These are phyloP conservation scores for Daedaleopsis sinensis DNA, from an alignment of 768 basidiomycete species.

Conservation along the genomic window DNA sequence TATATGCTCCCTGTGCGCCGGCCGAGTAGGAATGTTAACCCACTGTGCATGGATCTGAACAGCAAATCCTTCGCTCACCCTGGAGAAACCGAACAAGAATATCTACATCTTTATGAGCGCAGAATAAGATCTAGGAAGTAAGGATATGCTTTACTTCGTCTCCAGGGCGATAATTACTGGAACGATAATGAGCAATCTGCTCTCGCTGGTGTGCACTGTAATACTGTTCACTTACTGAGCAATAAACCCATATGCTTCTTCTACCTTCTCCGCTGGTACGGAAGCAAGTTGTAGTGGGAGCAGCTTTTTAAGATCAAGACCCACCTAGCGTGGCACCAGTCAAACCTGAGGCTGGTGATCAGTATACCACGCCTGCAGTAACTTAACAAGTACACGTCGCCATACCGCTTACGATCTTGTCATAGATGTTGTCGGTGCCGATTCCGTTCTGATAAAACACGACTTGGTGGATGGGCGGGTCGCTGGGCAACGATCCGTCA, in stretches of 20 bases:
- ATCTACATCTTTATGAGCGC: conserved; percentile 45
- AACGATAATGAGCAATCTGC: not conserved
- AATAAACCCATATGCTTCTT: conserved; percentile 81
- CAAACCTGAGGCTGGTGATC: conserved; percentile 45
- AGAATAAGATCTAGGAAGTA: not conserved
- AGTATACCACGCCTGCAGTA: not conserved
- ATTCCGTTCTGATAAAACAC: conserved; percentile 43
- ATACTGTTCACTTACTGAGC: conserved; percentile 57
- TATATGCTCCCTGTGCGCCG: conserved; percentile 65
- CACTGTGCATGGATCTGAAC: not conserved
- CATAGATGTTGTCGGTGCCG: conserved; percentile 58
- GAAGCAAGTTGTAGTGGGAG: not conserved
- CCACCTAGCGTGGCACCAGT: conserved; percentile 65
- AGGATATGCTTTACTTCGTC: conserved; percentile 57
- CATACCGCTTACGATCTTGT: conserved; percentile 62
- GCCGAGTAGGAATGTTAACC: not conserved
- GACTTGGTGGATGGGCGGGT: conserved; percentile 33
- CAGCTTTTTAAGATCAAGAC: not conserved
- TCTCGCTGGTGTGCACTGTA: no score
- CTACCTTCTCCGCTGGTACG: conserved; percentile 64
- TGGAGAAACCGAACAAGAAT: conserved; percentile 77
- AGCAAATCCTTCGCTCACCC: conserved; percentile 43
- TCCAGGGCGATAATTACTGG: conserved; percentile 69
- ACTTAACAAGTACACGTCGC: not conserved
- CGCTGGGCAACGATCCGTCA: conserved; percentile 9